These are phyloP conservation scores for Cicer cuneatum DNA, from an alignment of 306 rosid genomes.

Conservation along the genomic window DNA sequence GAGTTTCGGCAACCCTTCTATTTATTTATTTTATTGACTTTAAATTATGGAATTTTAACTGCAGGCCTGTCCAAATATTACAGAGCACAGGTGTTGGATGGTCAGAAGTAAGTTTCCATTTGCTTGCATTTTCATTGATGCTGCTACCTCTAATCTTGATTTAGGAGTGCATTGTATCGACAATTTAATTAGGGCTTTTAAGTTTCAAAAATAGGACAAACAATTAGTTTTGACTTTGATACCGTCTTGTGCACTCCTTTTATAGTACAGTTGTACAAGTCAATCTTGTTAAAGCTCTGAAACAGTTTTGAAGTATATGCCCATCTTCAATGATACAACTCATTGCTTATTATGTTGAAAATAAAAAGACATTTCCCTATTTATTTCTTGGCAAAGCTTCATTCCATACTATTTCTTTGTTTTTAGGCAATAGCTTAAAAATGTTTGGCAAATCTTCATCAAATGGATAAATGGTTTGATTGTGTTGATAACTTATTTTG, in stretches of 20 bases:
- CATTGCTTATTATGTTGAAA: slow-evolving; percentile 2
- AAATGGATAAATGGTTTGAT: slow-evolving; percentile 1
- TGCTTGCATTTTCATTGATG: slow-evolving; percentile 31
- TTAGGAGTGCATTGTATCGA: slow-evolving; percentile 7
- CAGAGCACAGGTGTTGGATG: slow-evolving; percentile 84
- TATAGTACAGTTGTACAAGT: slow-evolving; percentile 6
- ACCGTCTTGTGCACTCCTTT: slow-evolving; percentile 13
- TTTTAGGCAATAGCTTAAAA: slow-evolving; percentile 1
- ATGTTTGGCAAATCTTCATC: slow-evolving; percentile 13
- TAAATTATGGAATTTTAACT: slow-evolving; percentile 32
- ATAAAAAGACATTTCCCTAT: neutral
- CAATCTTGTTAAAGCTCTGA: neutral
- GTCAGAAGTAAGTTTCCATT: slow-evolving; percentile 81
- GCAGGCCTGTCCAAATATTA: slow-evolving; percentile 88
- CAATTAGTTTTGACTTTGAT: slow-evolving; percentile 1
- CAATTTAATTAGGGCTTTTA: neutral
- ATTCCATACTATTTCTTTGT: neutral
- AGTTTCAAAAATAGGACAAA: neutral
- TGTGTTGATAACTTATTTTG: slow-evolving; percentile 2
- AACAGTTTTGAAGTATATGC: slow-evolving; percentile 5
- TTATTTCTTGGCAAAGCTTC: slow-evolving; percentile 29
- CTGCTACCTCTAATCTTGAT: slow-evolving; percentile 20
- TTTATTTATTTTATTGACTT: slow-evolving; percentile 28
- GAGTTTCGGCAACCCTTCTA: neutral
- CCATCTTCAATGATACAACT: slow-evolving; percentile 4